Conservation (phyloP, 1,284 basidiomycete species). For the Irpex rosettiformis region DNA sequence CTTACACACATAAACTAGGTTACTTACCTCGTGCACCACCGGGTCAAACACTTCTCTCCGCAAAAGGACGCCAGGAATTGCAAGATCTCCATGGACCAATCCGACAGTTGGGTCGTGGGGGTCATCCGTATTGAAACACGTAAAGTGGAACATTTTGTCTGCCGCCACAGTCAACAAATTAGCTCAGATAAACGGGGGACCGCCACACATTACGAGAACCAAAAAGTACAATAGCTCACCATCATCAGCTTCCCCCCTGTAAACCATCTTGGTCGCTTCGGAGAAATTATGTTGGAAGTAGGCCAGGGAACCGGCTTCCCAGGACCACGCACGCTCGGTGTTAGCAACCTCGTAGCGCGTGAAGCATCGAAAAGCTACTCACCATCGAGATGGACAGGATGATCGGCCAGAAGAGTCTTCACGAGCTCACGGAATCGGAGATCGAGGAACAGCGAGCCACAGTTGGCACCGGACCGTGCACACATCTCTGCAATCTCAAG, state of each 20-base stretch:
- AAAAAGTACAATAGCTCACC: constrained; percentile 37
- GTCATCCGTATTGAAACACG: constrained; percentile 76
- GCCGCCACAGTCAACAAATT: constrained; percentile 9
- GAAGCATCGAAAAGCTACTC: background rate
- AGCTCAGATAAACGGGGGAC: background rate
- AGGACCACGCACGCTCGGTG: background rate
- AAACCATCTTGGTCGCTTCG: constrained; percentile 80
- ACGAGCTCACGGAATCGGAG: constrained; percentile 78
- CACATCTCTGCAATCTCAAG: constrained; percentile 85
- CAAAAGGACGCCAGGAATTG: constrained; percentile 72
- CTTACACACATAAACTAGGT: background rate
- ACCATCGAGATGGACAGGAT: constrained; percentile 73
- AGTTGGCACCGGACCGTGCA: constrained; percentile 77
- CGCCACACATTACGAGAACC: constrained; percentile 3
- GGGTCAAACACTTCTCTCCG: constrained; percentile 79
- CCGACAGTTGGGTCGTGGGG: constrained; percentile 72
- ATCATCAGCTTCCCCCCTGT: constrained; percentile 68
- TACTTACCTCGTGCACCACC: constrained; percentile 61
- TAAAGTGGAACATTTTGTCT: constrained; percentile 82
- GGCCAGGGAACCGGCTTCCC: constrained; percentile 57
- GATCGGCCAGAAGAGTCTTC: constrained; percentile 62
- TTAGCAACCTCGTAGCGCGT: constrained; percentile 1
- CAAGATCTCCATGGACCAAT: constrained; percentile 73
- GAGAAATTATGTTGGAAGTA: constrained; percentile 85
- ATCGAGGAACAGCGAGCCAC: constrained; percentile 80